Evolutionary conservation across 257 asterid species (phyloP), one percentile per base, ranked within the genome.

Genomic region (Solanum tarijense): DNA sequence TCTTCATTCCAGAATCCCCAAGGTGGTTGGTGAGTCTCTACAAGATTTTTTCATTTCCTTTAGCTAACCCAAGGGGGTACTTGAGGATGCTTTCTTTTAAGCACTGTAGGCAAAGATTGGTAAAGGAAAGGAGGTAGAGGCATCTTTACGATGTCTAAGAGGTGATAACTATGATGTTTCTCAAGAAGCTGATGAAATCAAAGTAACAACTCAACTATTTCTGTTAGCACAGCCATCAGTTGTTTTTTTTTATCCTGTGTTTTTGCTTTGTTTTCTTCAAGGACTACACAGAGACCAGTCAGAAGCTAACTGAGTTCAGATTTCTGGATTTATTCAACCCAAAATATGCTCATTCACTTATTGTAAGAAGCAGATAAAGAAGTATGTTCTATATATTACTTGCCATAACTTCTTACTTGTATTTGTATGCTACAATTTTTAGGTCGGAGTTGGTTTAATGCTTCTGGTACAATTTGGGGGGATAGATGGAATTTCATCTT

Each of bases 381-480:
- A 46, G 69, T 34, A 27, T 29, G 34, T 14, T 48, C 25, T 14
- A 48, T 48, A 14, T 31, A 7, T 72, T 72, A 72, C 79, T 72
- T 72, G 41, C n/a, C 41, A 72, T 72, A 7, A 72, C 79, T 72
- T 72, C 79, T 72, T 69, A 69, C 76, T 69, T 72, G 79, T 46
- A 48, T 82, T 46, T 82, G 62, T 41, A 48, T 43, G 60, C 38
- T 81, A 81, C 38, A 43, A 31, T 72, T 72, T 2, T 72, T 83
- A 90, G 92, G 92, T 87, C 55, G 92, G 91, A 52, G 66, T 90
- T 35, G 91, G 92, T 7, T 36, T 88, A 55, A 88, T 88, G 91
- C 39, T 90, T 78, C 87, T 90, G 87, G 91, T 88, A 31, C 92
- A 88, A 69, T 87, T 84, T 78, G 92, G 84, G 87, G 92, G 92